A percentile compares a stretch with the other conserved stretches of the same genome.
Conservation (phyloP, 148 eudicot genomes). For the Fagopyrum homotropicum region DNA sequence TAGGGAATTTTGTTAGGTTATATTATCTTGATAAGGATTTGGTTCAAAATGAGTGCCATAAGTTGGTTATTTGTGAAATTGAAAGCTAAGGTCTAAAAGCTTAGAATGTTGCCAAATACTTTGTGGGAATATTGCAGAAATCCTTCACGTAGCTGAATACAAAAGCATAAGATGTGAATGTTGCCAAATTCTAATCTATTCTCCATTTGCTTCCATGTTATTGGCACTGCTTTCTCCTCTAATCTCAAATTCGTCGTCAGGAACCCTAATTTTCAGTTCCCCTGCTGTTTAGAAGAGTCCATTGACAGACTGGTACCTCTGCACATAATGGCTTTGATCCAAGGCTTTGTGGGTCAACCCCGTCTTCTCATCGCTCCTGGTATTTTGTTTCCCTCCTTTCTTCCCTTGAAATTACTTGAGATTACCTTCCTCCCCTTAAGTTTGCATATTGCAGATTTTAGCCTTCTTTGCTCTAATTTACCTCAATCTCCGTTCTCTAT, state of each 20-base stretch:
- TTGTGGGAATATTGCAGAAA: constrained; percentile 54
- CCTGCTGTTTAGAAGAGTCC: neutral
- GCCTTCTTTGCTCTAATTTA: neutral
- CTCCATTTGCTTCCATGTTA: neutral
- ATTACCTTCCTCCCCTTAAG: neutral
- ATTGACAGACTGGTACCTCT: neutral
- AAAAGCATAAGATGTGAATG: neutral
- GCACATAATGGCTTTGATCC: constrained; percentile 62
- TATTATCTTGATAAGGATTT: too few species aligned
- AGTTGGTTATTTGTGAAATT: too few species aligned
- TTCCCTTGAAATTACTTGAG: neutral
- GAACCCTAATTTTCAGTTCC: neutral
- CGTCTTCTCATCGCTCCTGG: constrained; percentile 73
- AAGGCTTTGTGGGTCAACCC: constrained; percentile 44
- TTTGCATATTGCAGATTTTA: neutral
- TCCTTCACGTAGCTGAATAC: constrained; percentile 70
- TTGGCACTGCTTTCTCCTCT: neutral
- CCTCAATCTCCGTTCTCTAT: too few species aligned
- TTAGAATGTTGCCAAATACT: constrained; percentile 74
- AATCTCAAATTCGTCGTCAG: neutral
- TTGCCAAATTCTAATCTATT: too few species aligned
- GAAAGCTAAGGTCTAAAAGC: too few species aligned
- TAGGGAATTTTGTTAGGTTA: too few species aligned
- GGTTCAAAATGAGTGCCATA: too few species aligned
- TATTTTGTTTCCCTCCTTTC: constrained; percentile 11